Evolutionary conservation across 2,329 filamentous ascomycete genomes (phyloP), one percentile per base, ranked within the genome.

Genomic region (Beauveria caledonica): DNA sequence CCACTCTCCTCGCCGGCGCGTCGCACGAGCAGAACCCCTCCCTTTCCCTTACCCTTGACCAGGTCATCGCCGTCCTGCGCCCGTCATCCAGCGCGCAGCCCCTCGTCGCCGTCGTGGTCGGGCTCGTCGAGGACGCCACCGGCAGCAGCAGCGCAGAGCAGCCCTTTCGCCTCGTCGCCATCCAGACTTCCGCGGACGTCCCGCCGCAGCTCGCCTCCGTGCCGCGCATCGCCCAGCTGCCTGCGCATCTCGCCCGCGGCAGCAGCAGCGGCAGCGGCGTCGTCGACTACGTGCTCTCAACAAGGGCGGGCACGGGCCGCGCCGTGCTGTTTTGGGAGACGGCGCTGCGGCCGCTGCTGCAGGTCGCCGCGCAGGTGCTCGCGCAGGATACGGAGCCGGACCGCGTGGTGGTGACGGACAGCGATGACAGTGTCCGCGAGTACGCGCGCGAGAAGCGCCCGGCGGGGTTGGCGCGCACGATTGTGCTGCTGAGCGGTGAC

Each of bases 401-500:
- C 45, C 27, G 42, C 21, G 48, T 63, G n/a, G 46, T 89, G 57
- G 71, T 81, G 53, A 96, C 92, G 1, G 72, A 80, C 25, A 87
- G 82, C 33, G 76, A 81, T 1, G 74, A 83, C 2, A 89, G 83
- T 13, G 81, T 97, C 45, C 77, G 78, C 6, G 77, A 88, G 1
- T 83, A 95, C 58, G 83, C 87, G 0, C 66, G 64, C 3, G 50
- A 65, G 2, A 65, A 78, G 5, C 65, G 53, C 9, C 70, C n/a
- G 60, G 61, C n/a, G 60, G 29, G 7, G 11, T 27, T 63, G 57
- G 57, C 64, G 29, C 56, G 86, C 68, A 86, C 86, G 0, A 79
- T 97, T 27, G 74, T 97, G 33, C 80, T 97, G 13, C 79, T 97
- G 5, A 93, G 89, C 53, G 93, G 93, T 7, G 93, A 97, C 71